These are phyloP conservation scores for Ceratobasidium sp. DNA, from an alignment of 1,284 basidiomycete species.

Conservation along the genomic window DNA sequence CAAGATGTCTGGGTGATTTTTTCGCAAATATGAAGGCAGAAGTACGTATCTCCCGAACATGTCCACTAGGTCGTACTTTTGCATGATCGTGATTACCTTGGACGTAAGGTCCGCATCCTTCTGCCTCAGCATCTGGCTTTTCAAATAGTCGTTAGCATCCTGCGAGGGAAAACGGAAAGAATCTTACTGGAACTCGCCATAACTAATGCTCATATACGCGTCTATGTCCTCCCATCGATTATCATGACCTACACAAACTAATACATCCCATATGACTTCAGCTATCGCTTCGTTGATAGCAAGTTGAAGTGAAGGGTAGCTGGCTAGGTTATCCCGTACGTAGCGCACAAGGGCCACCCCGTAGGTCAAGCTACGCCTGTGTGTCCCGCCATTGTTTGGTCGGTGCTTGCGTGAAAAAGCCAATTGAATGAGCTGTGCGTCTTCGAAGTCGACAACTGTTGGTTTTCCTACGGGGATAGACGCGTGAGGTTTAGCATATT, in stretches of 20 bases:
- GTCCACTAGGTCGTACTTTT: neutral
- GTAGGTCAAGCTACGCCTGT: neutral
- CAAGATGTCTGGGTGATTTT: neutral
- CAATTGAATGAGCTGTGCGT: neutral
- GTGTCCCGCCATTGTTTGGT: neutral
- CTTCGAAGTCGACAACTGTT: neutral
- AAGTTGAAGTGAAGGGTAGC: neutral
- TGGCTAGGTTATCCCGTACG: neutral
- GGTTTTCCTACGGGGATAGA: neutral
- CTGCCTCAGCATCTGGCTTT: neutral
- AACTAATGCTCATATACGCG: neutral
- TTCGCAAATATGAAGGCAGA: neutral
- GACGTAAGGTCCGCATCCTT: neutral
- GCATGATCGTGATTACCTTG: neutral
- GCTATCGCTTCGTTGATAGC: neutral
- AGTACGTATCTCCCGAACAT: slow-evolving; percentile 7
- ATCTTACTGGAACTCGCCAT: neutral
- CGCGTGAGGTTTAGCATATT: neutral
- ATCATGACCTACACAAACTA: neutral
- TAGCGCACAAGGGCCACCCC: neutral
- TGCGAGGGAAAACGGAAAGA: neutral
- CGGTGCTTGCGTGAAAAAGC: neutral
- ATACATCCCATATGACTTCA: neutral
- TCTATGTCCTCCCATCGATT: neutral
- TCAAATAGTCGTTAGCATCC: neutral